Percentiles rank a stretch among this genome's conserved stretches.
Conservation (phyloP, 1,284 basidiomycete species). For the Puccinia hordei region DNA sequence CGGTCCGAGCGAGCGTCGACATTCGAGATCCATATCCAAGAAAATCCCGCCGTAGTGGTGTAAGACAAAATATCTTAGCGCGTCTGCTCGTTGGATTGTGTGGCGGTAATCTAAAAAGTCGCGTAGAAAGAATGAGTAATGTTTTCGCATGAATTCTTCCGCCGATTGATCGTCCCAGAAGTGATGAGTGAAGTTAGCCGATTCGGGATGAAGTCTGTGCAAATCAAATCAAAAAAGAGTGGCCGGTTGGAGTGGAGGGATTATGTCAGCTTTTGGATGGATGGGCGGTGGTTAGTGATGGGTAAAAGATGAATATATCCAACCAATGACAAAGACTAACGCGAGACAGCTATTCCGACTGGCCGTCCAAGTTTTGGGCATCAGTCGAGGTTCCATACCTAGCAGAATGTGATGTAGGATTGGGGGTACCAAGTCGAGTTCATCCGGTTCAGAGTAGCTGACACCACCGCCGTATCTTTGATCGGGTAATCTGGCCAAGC, state of each 20-base stretch:
- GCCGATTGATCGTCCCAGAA: slow-evolving; percentile 51
- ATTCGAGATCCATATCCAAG: slow-evolving; percentile 51
- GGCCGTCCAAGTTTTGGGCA: slow-evolving; percentile 50
- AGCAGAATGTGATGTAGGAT: slow-evolving; percentile 52
- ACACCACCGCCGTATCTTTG: slow-evolving; percentile 34
- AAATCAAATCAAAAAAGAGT: not conserved
- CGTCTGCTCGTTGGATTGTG: slow-evolving; percentile 50
- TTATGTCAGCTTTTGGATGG: not conserved
- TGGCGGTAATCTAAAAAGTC: slow-evolving; percentile 50
- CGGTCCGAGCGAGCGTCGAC: slow-evolving; percentile 44
- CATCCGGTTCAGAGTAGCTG: slow-evolving; percentile 24
- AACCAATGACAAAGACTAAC: slow-evolving; percentile 8
- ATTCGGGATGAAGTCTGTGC: slow-evolving; percentile 43
- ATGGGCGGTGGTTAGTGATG: not conserved
- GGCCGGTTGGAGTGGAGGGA: not conserved
- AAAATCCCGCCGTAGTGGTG: slow-evolving; percentile 52
- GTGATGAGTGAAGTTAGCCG: slow-evolving; percentile 46
- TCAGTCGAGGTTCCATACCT: slow-evolving; percentile 44
- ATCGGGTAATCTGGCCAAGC: slow-evolving; percentile 34
- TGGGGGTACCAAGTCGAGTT: slow-evolving; percentile 50
- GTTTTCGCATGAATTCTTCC: slow-evolving; percentile 43
- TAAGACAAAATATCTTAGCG: slow-evolving; percentile 51
- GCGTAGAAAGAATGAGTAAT: slow-evolving; percentile 48
- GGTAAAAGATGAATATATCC: not conserved
- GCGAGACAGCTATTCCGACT: slow-evolving; percentile 48